Evolutionary conservation across 2,329 filamentous ascomycete species (phyloP).

Genomic region (Fusarium miscanthi): DNA sequence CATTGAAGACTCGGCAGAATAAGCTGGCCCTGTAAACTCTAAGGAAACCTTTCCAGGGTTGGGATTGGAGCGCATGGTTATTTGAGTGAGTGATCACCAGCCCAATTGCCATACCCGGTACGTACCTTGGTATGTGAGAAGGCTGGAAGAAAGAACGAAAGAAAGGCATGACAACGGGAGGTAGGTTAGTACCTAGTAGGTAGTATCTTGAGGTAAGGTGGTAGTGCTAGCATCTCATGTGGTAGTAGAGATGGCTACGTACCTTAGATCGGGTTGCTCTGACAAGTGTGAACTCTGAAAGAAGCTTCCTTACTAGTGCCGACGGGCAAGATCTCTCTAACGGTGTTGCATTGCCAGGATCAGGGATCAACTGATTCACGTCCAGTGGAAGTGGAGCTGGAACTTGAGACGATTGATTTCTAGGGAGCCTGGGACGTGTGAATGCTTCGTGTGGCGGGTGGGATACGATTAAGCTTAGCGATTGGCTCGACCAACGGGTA

Average conservation of each 20-base stretch:
- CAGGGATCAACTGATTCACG: not conserved
- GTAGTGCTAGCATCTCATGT: conserved; percentile 11
- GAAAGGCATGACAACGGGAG: not conserved
- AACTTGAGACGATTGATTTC: conserved; percentile 4
- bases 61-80: conserved; percentile 35
- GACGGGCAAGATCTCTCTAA: conserved; percentile 30
- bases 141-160: not conserved
- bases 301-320: conserved; percentile 13
- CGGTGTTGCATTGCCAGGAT: conserved; percentile 32
- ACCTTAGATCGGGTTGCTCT: conserved; percentile 10
- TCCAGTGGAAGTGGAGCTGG: not conserved
- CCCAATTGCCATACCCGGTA: not conserved
- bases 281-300: conserved; percentile 6
- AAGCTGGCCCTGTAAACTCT: conserved; percentile 13
- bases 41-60: not conserved
- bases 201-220: not conserved
- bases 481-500: conserved; percentile 12
- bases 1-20: not conserved
- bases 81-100: conserved; percentile 14
- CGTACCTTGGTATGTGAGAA: not conserved
- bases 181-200: no score
- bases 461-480: not conserved
- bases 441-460: conserved; percentile 7
- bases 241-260: conserved; percentile 6
- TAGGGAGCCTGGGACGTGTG: not conserved